Evolutionary conservation across 345 rosid species (phyloP), one percentile per base, ranked within the genome.

Genomic region (Citrus sinensis): DNA sequence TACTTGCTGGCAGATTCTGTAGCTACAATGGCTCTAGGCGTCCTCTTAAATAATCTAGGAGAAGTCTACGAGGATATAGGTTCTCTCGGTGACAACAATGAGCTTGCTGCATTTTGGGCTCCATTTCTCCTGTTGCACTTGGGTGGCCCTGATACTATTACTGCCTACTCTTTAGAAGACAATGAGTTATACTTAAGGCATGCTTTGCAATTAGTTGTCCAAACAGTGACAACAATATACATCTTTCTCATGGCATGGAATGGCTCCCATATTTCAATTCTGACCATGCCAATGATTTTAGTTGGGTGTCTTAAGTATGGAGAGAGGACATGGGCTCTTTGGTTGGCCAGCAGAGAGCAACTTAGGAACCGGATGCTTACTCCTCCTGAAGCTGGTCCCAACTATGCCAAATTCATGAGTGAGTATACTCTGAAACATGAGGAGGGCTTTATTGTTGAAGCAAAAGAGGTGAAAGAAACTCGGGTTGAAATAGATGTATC

Each of bases 91-190:
- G 27, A 35, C 4, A 61, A 74, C 35, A 25, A 4, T 6, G 70
- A 61, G 51, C 34, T 73, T 42, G 61, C 65, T 7, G 67, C 76
- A 29, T 68, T 76, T 56, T 76, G 79, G 74, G 79, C 79, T 0
- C 79, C 79, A 19, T 76, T 76, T 56, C 19, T 76, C 16, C 67
- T 76, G 34, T 11, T 76, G 37, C 74, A 76, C 34, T 16, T 67
- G 54, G 67, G 67, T 13, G 79, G 79, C 24, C 79, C 79, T 0
- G 79, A 76, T 10, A 56, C 79, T 9, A 76, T 76, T 25, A 76
- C 80, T n/a, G 80, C 80, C 20, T 55, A 77, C 61, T 24, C 79
- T 25, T n/a, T 76, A 22, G 79, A 76, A 76, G 79, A 76, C 16
- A 76, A 76, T 76, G 73, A 76, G 58, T 59, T 76, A 35, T 76